phyloP scores from a whole-genome alignment of 805 yeast genomes.

The Candida michaelii region DNA sequence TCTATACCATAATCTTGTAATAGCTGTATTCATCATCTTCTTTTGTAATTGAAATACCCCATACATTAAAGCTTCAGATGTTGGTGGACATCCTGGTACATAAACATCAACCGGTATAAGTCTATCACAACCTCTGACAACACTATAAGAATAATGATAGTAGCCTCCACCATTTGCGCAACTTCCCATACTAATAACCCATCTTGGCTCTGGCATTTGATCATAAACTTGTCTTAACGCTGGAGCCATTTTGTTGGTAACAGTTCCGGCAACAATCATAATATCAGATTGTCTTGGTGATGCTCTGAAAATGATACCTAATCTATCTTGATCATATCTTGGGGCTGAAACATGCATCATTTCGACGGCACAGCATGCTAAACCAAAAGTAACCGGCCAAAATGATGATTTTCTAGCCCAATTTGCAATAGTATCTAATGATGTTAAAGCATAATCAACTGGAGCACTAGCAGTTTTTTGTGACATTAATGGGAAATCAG shows the following conservation, averaged over 20 bases:
- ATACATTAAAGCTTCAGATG: conserved; percentile 87
- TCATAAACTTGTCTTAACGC: conserved; percentile 90
- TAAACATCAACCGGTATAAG: conserved; percentile 86
- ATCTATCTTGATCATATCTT: conserved; percentile 87
- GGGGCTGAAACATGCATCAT: conserved; percentile 95
- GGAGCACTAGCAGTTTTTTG: conserved; percentile 55
- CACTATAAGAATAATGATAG: conserved; percentile 85
- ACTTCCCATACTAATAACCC: conserved; percentile 94
- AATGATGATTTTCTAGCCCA: conserved; percentile 92
- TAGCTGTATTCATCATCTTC: conserved; percentile 81
- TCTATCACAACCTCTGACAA: conserved; percentile 88
- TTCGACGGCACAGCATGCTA: conserved; percentile 93
- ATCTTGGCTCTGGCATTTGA: conserved; percentile 92
- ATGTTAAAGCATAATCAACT: conserved; percentile 77
- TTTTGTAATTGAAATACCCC: conserved; percentile 87
- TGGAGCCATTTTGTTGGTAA: conserved; percentile 92
- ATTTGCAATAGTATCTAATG: conserved; percentile 77
- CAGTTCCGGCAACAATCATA: conserved; percentile 89
- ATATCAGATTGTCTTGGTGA: conserved; percentile 92
- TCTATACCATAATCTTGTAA: conserved; percentile 86
- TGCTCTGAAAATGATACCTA: conserved; percentile 91
- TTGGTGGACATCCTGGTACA: conserved; percentile 93
- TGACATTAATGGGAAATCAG: conserved; percentile 69
- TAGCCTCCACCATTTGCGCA: conserved; percentile 95
- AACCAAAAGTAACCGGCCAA: conserved; percentile 92